Base-by-base conservation (phyloP, 163 green algal genomes). In the Coccomyxa subellipsoidea region DNA sequence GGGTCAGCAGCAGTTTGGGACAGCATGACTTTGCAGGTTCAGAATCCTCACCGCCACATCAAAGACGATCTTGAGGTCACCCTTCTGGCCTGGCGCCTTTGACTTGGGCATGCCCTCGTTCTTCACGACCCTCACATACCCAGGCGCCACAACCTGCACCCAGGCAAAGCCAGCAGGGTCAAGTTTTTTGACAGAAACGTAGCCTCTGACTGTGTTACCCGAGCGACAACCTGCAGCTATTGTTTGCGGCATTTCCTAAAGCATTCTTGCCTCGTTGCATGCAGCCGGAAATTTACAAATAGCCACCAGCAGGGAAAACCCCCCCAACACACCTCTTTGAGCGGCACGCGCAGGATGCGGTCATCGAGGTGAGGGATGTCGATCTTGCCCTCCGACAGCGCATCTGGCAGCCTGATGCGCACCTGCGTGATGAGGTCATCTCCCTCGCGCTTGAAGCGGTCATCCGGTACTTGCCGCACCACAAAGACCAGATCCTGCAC, bases 91-190 rank as follows among this genome's bases (percentile, higher is more conserved):
- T 0, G 90, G 89, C n/a, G 76, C 38, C 77, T 94, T 96, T 72
- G 82, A 90, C 38, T 94, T 91, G n/a, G 93, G 94, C 95, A 97
- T 97, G 85, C 95, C 95, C 85, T 97, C 93, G 25, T 90, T 90
- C 54, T 12, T n/a, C 32, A 96, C 82, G 40, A 93, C 81, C 1
- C 75, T 31, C 36, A 69, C 75, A 59, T 59, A 69, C 36, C 75
- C 75, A 10, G 75, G 75, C 8, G 37, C 34, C 37, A 79, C 75
- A 36, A 79, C 75, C 38, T 77, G 70, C 70, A 77, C 10, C 18
- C 32, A 38, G 31, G 29, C 27, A 38, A 39, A 12, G 23, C 4
- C 47, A 59, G 4, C 4, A n/a, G n/a, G n/a, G n/a, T n/a, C n/a
- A n/a, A n/a, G n/a, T n/a, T n/a, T n/a, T n/a, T n/a, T n/a, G n/a